Percentiles rank a stretch among this genome's conserved stretches.
Conservation (phyloP, 1,284 basidiomycete species). For the Cryptococcus neoformans region DNA sequence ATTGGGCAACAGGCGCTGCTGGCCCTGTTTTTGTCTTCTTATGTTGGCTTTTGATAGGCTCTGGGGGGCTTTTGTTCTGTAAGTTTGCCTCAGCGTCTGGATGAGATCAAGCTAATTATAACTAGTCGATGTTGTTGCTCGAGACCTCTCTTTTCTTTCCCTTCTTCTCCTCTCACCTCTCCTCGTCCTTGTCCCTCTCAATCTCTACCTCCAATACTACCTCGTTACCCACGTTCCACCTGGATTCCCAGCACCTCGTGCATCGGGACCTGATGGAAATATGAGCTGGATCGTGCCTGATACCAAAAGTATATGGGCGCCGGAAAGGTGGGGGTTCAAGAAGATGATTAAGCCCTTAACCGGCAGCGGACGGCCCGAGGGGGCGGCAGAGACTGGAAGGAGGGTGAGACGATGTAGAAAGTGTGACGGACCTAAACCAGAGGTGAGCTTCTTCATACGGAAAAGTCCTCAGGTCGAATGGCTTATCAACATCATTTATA, state of each 20-base stretch:
- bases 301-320: slow-evolving; percentile 20
- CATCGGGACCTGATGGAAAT: slow-evolving; percentile 19
- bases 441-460: slow-evolving; percentile 65
- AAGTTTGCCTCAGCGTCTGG: slow-evolving; percentile 40
- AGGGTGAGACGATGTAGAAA: slow-evolving; percentile 61
- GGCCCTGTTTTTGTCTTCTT: slow-evolving; percentile 84
- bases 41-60: slow-evolving; percentile 66
- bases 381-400: slow-evolving; percentile 11
- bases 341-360: slow-evolving; percentile 50
- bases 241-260: slow-evolving; percentile 57
- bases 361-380: background rate
- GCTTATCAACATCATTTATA: background rate
- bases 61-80: slow-evolving; percentile 79
- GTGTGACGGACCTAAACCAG: slow-evolving; percentile 71
- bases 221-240: slow-evolving; percentile 73
- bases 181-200: slow-evolving; percentile 70
- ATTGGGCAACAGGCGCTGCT: slow-evolving; percentile 79
- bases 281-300: slow-evolving; percentile 25
- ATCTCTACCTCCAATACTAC: slow-evolving; percentile 79
- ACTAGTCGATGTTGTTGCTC: slow-evolving; percentile 66
- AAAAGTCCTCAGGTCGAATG: background rate
- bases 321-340: slow-evolving; percentile 31
- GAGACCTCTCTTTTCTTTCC: slow-evolving; percentile 56
- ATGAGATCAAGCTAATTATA: background rate
- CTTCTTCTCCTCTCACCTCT: slow-evolving; percentile 57